Evolutionary conservation across 768 basidiomycete species (phyloP), one percentile per base, ranked within the genome.

Genomic region (Trametes gibbosa): DNA sequence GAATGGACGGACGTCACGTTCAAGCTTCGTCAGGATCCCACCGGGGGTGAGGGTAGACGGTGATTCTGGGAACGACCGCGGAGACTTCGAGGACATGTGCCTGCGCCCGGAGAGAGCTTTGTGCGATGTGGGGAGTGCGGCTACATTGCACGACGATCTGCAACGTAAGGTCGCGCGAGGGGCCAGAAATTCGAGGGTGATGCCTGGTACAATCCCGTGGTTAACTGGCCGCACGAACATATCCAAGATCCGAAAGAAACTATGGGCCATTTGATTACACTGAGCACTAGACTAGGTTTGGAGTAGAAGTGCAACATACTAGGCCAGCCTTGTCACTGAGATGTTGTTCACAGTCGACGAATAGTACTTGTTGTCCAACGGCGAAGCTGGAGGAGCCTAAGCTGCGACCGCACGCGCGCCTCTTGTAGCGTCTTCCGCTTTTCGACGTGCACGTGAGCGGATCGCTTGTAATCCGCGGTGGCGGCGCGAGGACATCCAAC

Each of bases 101-200:
- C 29, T 25, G 7, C 10, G 3, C 17, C 8, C 34, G 4, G 58
- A 47, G 32, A 16, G 24, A 19, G 24, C 21, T 41, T 29, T 21
- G 65, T 51, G 39, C 24, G 25, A 45, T 29, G 21, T 63, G 49
- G 41, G 25, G 17, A 16, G 17, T 14, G 24, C 29, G 14, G 24
- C 1, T 1, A 37, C 21, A 5, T 47, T 14, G 10, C n/a, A 23
- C 10, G 58, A 56, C 8, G 41, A 10, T 3, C 50, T 52, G 35
- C 70, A 69, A n/a, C 62, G 53, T 12, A 52, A 50, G 1, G 68
- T 62, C 17, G 76, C 62, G 52, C 70, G 72, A 8, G 80, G 77
- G 21, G 71, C 72, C 29, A 82, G 75, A 62, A 80, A 78, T 63
- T 83, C 78, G 43, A 81, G 66, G 13, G 78, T 65, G 25, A 65